phyloP scores from a whole-genome alignment of 768 basidiomycete species.

The Lactarius akahatsu region DNA sequence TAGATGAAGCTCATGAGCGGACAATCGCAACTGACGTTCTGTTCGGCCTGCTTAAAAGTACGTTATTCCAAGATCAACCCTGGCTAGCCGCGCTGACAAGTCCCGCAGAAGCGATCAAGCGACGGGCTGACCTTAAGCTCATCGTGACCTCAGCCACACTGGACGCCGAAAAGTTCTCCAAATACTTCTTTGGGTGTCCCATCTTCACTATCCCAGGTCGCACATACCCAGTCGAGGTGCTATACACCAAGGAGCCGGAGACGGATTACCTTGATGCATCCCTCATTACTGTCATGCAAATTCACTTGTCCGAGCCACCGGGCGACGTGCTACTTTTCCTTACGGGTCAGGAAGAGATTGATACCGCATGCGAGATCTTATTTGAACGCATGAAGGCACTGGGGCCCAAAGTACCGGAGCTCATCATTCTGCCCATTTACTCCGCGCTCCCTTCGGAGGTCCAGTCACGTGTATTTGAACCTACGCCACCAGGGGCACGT shows the following conservation, averaged over 20 bases:
- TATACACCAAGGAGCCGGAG: conserved; percentile 99
- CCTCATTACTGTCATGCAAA: conserved; percentile 99
- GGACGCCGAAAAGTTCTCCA: conserved; percentile 99
- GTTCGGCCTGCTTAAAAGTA: conserved; percentile 93
- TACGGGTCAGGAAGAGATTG: conserved; percentile 98
- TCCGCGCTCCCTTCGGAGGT: conserved; percentile 98
- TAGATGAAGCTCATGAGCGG: conserved; percentile 98
- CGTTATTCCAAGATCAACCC: conserved; percentile 31
- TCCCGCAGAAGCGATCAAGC: conserved; percentile 83
- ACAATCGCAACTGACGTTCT: conserved; percentile 98
- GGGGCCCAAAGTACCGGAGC: conserved; percentile 97
- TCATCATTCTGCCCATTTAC: conserved; percentile 96
- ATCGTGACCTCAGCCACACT: conserved; percentile 98
- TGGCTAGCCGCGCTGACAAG: conserved; percentile 27
- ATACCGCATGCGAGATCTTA: conserved; percentile 94
- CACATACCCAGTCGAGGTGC: conserved; percentile 95
- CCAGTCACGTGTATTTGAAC: conserved; percentile 96
- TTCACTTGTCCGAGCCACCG: conserved; percentile 96
- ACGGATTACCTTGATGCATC: conserved; percentile 96
- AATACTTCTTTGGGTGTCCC: conserved; percentile 98
- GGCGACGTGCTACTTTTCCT: conserved; percentile 97
- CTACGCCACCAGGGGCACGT: conserved; percentile 95
- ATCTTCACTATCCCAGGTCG: conserved; percentile 99
- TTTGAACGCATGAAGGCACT: conserved; percentile 99
- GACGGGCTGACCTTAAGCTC: conserved; percentile 92